A percentile compares a stretch with the other conserved stretches of the same genome.
Evolutionary conservation across 805 yeast species (phyloP).

Genomic region (Teunomyces cretensis): DNA sequence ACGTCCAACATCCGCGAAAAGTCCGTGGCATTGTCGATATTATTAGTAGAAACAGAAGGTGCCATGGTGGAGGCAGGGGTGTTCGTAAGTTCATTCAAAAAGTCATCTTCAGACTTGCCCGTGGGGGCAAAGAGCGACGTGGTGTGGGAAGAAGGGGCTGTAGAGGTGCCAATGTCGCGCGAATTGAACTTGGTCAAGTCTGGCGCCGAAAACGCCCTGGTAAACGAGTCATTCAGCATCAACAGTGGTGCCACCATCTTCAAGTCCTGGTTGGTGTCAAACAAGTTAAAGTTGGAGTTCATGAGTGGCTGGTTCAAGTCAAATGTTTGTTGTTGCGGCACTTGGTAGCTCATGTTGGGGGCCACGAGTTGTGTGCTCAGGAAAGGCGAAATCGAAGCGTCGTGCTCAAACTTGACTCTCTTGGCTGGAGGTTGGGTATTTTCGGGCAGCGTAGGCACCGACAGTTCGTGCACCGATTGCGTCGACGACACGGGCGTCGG

Average conservation of each 20-base stretch:
- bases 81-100: neutral
- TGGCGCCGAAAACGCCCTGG: slow-evolving; percentile 18
- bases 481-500: slow-evolving; percentile 9
- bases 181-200: slow-evolving; percentile 13
- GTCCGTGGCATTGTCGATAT: neutral
- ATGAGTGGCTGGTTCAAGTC: slow-evolving; percentile 11
- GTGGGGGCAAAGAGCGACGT: slow-evolving; percentile 9
- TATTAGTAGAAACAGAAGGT: too few relatives aligned
- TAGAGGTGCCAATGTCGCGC: neutral
- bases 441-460: slow-evolving; percentile 13
- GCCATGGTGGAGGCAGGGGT: neutral
- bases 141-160: neutral
- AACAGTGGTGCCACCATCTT: neutral
- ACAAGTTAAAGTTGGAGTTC: slow-evolving; percentile 12
- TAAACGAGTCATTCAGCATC: neutral
- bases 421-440: slow-evolving; percentile 10
- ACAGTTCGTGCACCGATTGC: slow-evolving; percentile 6
- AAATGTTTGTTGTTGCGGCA: slow-evolving; percentile 13
- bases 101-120: slow-evolving; percentile 6
- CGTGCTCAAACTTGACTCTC: slow-evolving; percentile 12
- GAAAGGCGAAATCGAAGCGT: slow-evolving; percentile 1
- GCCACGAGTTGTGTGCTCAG: slow-evolving; percentile 7
- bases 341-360: slow-evolving; percentile 4
- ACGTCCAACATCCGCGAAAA: neutral
- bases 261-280: slow-evolving; percentile 1